Conservation (phyloP, 768 basidiomycete genomes). For the Fistulinella prunicolor region DNA sequence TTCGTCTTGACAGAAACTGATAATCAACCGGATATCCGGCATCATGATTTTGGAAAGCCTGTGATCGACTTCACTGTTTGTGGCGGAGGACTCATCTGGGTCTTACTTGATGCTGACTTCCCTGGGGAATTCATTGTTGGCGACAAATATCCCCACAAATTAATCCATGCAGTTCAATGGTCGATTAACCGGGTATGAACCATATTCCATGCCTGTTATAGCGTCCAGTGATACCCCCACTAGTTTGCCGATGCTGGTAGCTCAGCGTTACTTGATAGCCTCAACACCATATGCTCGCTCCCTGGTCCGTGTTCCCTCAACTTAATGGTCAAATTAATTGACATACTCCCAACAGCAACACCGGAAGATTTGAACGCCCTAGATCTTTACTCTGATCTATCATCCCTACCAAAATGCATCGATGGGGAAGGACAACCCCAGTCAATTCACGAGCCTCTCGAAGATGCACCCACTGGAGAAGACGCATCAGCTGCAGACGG, state of each 20-base stretch:
- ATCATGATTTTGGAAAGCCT: constrained; percentile 54
- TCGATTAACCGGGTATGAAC: constrained; percentile 39
- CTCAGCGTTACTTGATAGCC: constrained; percentile 38
- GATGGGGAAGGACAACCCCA: constrained; percentile 39
- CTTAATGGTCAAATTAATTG: neutral
- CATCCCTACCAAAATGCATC: constrained; percentile 57
- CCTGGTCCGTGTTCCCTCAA: constrained; percentile 39
- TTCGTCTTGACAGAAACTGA: constrained; percentile 33
- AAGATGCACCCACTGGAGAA: constrained; percentile 13
- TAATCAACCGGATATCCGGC: constrained; percentile 28
- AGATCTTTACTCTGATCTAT: constrained; percentile 58
- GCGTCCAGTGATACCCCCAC: neutral
- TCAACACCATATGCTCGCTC: constrained; percentile 45
- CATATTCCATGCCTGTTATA: neutral
- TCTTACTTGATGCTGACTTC: constrained; percentile 50
- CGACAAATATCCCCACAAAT: constrained; percentile 14
- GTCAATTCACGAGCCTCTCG: constrained; percentile 3
- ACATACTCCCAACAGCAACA: constrained; percentile 39
- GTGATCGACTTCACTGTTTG: constrained; percentile 55
- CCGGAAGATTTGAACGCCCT: constrained; percentile 47
- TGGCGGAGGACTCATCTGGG: constrained; percentile 40
- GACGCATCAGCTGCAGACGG: constrained; percentile 8
- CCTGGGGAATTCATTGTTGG: constrained; percentile 7
- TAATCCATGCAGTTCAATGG: constrained; percentile 34
- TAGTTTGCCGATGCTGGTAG: constrained; percentile 22